Evolutionary conservation across 2,329 filamentous ascomycete species (phyloP), one percentile per base, ranked within the genome.

Genomic region (Fusarium fracticaudum): DNA sequence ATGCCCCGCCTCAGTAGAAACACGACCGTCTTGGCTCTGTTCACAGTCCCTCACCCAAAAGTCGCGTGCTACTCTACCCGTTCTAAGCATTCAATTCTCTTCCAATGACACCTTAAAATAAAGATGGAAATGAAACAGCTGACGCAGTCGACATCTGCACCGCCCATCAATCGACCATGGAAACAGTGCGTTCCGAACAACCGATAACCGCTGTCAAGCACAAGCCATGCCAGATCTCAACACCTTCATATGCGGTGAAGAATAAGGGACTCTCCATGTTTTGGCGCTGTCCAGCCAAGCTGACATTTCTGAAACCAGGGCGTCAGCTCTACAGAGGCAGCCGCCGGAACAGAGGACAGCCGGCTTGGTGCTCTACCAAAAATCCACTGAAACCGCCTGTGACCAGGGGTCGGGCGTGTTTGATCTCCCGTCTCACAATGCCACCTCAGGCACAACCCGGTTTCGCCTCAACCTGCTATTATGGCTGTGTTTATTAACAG

Each of bases 351-450:
- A 45, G 35, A 20, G 9, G 22, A 9, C 47, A 74, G 54, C 71
- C 71, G 71, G 68, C 67, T 71, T 61, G 57, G 60, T 72, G 17
- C 41, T 45, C 35, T 59, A 50, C 53, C 51, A 71, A 53, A 43
- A 44, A 14, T 7, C 44, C 53, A 45, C 45, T 60, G 58, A 60
- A 37, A 48, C 63, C 48, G 58, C 29, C 55, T 61, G 53, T 35
- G 24, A 47, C 53, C 67, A 67, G 57, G 65, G 60, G 51, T 59
- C 33, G 24, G 31, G 37, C 38, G 51, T 73, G 67, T 77, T 61
- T 74, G 66, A 77, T 77, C 67, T 63, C n/a, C 62, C 69, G 75
- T 77, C 75, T 77, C 75, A 77, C 64, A 77, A 44, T 67, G 66
- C 66, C 62, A 65, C 63, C 62, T 69, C 67, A 58, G 63, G 61